phyloP scores from a whole-genome alignment of 805 yeast genomes.

The Kazachstania africana region DNA sequence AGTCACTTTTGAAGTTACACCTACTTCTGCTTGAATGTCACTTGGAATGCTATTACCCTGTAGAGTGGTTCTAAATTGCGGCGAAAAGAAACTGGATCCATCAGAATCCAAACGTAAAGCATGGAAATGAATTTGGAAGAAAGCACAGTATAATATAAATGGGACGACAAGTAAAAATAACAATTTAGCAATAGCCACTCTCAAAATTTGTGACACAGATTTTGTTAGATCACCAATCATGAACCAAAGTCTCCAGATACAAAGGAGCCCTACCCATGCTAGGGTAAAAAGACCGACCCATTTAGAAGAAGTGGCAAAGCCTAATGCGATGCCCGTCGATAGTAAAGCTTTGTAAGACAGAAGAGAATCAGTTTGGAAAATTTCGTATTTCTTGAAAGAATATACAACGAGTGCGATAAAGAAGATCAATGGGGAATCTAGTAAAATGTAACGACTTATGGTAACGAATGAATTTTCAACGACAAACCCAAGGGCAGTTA shows the following conservation, averaged over 20 bases:
- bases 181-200: conserved; percentile 42
- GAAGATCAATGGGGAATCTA: conserved; percentile 67
- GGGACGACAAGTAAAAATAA: conserved; percentile 48
- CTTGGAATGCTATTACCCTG: conserved; percentile 49
- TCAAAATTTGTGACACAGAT: conserved; percentile 31
- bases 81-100: conserved; percentile 59
- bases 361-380: conserved; percentile 46
- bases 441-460: conserved; percentile 59
- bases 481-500: conserved; percentile 44
- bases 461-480: conserved; percentile 61
- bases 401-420: conserved; percentile 65
- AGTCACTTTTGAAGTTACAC: conserved; percentile 57
- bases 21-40: conserved; percentile 52
- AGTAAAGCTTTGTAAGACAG: conserved; percentile 49
- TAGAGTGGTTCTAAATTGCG: conserved; percentile 59
- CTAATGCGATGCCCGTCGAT: conserved; percentile 59
- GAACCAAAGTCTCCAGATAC: conserved; percentile 57
- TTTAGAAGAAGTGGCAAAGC: conserved; percentile 62
- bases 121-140: conserved; percentile 54
- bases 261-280: conserved; percentile 61
- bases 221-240: conserved; percentile 57
- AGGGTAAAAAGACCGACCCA: conserved; percentile 81
- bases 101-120: conserved; percentile 51
- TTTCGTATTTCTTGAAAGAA: conserved; percentile 54
- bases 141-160: conserved; percentile 37